Conservation (phyloP, 2,329 filamentous ascomycete species). For the Aplosporella prunicola region DNA sequence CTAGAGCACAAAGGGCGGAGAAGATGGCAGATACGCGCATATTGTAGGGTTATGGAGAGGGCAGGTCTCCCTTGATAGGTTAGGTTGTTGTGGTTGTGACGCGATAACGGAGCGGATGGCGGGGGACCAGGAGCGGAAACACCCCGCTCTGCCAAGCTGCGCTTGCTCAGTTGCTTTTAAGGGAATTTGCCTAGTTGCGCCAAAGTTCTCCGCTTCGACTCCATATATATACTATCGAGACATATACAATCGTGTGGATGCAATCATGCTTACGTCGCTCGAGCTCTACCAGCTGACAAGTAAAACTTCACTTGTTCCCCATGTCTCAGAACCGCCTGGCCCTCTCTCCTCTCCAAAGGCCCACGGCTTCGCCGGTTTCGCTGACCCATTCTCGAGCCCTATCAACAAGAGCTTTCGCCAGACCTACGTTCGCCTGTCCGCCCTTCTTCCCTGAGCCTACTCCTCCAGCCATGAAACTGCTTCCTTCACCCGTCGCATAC, state of each 20-base stretch:
- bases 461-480: slow-evolving; percentile 38
- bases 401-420: slow-evolving; percentile 50
- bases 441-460: slow-evolving; percentile 37
- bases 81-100: background rate
- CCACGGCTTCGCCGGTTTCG: slow-evolving; percentile 51
- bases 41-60: background rate
- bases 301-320: too few relatives aligned
- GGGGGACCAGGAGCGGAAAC: slow-evolving; percentile 3
- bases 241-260: too few relatives aligned
- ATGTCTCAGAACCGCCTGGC: slow-evolving; percentile 37
- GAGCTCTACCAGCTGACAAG: too few relatives aligned
- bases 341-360: slow-evolving; percentile 51
- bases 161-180: too few relatives aligned
- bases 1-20: too few relatives aligned
- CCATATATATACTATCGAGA: too few relatives aligned
- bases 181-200: too few relatives aligned
- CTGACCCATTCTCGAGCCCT: slow-evolving; percentile 57
- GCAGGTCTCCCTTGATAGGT: background rate
- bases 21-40: slow-evolving; percentile 1
- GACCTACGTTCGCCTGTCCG: slow-evolving; percentile 44
- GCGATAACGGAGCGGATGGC: background rate
- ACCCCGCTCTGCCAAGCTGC: slow-evolving; percentile 1
- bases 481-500: slow-evolving; percentile 50
- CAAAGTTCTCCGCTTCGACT: too few relatives aligned
- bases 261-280: too few relatives aligned